phyloP scores from a whole-genome alignment of 2,329 filamentous ascomycete genomes.

The Tothia fuscella region DNA sequence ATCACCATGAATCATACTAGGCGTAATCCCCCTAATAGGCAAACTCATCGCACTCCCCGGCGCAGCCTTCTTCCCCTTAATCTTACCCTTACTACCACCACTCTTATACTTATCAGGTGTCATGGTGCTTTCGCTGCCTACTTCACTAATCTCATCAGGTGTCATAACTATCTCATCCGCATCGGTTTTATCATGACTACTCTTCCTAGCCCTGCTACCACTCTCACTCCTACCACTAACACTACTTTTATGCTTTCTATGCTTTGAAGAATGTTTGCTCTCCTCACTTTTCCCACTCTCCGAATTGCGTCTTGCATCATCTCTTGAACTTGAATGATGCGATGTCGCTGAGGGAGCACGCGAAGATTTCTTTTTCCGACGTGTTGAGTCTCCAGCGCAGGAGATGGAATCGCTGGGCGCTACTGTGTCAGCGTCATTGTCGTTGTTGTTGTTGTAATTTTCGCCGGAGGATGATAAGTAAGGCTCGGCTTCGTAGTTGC shows the following conservation, averaged over 20 bases:
- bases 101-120: slow-evolving; percentile 14
- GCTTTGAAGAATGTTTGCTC: slow-evolving; percentile 12
- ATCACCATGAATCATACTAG: slow-evolving; percentile 24
- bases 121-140: slow-evolving; percentile 17
- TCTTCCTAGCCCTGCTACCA: not conserved
- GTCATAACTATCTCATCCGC: not conserved
- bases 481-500: slow-evolving; percentile 16
- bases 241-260: too few relatives aligned
- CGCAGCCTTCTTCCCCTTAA: slow-evolving; percentile 17
- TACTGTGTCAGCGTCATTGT: slow-evolving; percentile 32
- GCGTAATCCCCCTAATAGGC: slow-evolving; percentile 25
- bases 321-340: not conserved
- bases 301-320: not conserved
- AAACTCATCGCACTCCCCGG: slow-evolving; percentile 22
- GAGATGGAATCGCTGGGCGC: slow-evolving; percentile 38
- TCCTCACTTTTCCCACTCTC: slow-evolving; percentile 3
- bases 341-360: not conserved
- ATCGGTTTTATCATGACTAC: not conserved
- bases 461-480: slow-evolving; percentile 15
- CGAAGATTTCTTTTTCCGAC: not conserved
- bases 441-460: slow-evolving; percentile 25
- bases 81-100: not conserved
- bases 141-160: slow-evolving; percentile 14
- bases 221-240: too few relatives aligned
- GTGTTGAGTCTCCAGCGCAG: slow-evolving; percentile 21